Percentiles rank a stretch among this genome's conserved stretches.
Evolutionary conservation across 371 early-diverging fungal genomes (phyloP).

Genomic region (Conidiobolus incongruus): DNA sequence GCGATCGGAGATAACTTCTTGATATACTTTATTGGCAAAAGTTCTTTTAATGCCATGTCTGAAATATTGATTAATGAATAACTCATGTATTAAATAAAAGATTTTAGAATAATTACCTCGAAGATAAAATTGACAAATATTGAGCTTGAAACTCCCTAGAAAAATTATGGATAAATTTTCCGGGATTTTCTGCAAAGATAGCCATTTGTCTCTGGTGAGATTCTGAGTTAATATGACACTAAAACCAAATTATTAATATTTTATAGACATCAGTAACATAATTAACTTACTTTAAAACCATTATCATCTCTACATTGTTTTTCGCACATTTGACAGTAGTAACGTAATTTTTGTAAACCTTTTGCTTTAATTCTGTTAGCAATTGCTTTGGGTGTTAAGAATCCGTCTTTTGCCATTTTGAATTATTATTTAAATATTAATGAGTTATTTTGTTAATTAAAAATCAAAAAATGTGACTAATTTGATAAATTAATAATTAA

Average conservation of each 20-base stretch:
- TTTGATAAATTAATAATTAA: too few relatives aligned
- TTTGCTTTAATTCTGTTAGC: slow-evolving; percentile 75
- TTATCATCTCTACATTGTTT: slow-evolving; percentile 87
- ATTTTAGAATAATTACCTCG: neutral
- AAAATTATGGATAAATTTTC: slow-evolving; percentile 35
- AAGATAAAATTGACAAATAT: slow-evolving; percentile 46
- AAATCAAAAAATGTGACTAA: too few relatives aligned
- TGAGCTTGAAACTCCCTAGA: slow-evolving; percentile 46
- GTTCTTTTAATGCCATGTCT: slow-evolving; percentile 69
- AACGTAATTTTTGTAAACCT: slow-evolving; percentile 80
- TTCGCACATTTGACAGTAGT: slow-evolving; percentile 89
- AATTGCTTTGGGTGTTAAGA: slow-evolving; percentile 56
- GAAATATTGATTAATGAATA: neutral
- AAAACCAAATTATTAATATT: neutral
- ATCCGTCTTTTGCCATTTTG: slow-evolving; percentile 51
- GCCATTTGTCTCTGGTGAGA: slow-evolving; percentile 85
- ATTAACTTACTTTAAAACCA: slow-evolving; percentile 56
- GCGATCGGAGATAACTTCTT: slow-evolving; percentile 79
- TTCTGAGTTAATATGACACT: slow-evolving; percentile 74
- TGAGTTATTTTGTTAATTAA: too few relatives aligned
- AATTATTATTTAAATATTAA: too few relatives aligned
- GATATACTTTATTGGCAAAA: slow-evolving; percentile 79
- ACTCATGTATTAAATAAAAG: neutral
- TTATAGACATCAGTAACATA: neutral
- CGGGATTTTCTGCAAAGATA: slow-evolving; percentile 63